phyloP scores from a whole-genome alignment of 768 basidiomycete species.

The Hydnomerulius pinastri region DNA sequence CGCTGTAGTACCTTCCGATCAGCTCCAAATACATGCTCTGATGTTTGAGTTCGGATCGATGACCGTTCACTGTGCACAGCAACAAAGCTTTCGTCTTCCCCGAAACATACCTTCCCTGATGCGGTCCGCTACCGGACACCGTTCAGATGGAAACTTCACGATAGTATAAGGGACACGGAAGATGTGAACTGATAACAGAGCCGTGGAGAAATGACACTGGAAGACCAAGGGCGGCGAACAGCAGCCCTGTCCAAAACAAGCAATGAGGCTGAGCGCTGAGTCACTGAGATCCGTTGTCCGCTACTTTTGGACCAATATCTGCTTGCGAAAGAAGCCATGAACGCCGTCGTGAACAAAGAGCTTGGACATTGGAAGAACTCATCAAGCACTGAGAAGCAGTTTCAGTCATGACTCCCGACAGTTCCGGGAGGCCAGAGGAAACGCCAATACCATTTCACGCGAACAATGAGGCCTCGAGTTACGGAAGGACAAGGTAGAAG shows the following conservation, averaged over 20 bases:
- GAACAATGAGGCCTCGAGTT: neutral
- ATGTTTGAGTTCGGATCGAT: neutral
- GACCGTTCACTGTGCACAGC: neutral
- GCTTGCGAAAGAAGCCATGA: neutral
- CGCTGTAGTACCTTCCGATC: neutral
- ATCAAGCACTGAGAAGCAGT: neutral
- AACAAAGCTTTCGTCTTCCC: neutral
- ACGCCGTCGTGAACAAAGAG: neutral
- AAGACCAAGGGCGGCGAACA: no score
- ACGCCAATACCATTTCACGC: neutral
- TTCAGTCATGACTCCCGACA: neutral
- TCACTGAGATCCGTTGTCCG: neutral
- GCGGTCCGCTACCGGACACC: neutral
- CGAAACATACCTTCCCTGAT: neutral
- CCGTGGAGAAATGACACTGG: neutral
- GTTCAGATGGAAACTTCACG: neutral
- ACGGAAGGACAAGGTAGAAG: neutral
- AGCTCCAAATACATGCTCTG: neutral
- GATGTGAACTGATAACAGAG: neutral
- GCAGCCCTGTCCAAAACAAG: no score
- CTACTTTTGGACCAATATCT: neutral
- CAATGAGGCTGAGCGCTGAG: no score
- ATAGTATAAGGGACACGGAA: neutral
- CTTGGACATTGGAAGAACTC: neutral
- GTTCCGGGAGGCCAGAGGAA: neutral